These are phyloP conservation scores for Periconia macrospinosa DNA, from an alignment of 2,329 filamentous ascomycete species.

Conservation along the genomic window DNA sequence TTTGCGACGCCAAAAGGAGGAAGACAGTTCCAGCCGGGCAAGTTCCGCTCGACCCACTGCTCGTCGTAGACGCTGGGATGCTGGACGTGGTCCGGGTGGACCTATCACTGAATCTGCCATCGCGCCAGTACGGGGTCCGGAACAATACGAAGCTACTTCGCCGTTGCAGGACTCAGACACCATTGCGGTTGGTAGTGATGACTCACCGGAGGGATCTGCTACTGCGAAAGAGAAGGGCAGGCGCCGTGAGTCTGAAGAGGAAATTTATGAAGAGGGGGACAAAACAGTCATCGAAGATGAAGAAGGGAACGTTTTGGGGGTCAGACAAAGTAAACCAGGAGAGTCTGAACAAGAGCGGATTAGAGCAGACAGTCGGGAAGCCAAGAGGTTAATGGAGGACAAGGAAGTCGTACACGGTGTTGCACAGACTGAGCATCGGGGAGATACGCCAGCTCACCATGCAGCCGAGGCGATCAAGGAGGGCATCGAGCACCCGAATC, in stretches of 20 bases:
- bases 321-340: constrained; percentile 53
- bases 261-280: constrained; percentile 80
- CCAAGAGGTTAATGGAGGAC: constrained; percentile 58
- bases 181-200: constrained; percentile 46
- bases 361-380: constrained; percentile 60
- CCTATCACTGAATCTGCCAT: constrained; percentile 91
- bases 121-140: constrained; percentile 58
- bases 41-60: constrained; percentile 54
- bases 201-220: constrained; percentile 39
- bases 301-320: constrained; percentile 81
- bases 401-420: constrained; percentile 47
- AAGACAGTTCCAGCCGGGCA: constrained; percentile 67
- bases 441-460: constrained; percentile 40
- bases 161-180: constrained; percentile 50
- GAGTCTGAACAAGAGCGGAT: constrained; percentile 60
- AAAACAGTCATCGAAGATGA: constrained; percentile 81
- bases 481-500: constrained; percentile 37
- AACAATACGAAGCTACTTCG: constrained; percentile 34
- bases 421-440: constrained; percentile 53
- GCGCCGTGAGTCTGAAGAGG: constrained; percentile 46
- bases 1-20: constrained; percentile 74
- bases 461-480: constrained; percentile 35
- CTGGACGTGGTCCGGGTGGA: constrained; percentile 75
- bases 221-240: constrained; percentile 38
- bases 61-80: constrained; percentile 70